Base-by-base conservation (phyloP, 1,284 basidiomycete species). In the Kwoniella shivajii region DNA sequence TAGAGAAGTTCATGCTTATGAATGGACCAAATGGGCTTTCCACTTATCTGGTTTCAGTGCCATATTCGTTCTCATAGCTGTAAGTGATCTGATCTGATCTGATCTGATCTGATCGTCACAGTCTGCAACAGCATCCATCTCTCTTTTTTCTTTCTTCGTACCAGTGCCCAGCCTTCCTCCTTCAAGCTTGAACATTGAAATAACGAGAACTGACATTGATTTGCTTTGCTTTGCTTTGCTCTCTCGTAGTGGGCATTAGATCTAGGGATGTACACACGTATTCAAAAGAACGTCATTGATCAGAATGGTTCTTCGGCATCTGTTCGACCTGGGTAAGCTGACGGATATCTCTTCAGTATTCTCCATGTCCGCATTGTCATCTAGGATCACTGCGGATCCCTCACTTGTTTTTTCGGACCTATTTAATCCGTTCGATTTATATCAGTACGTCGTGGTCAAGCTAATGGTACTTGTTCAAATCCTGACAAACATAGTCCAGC, bases 11-110 rank as follows among this genome's bases (percentile, higher is more conserved):
- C 33, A 58, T 3, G 67, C 64, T 1, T 68, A 60, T 47, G 44
- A 59, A 13, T 65, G 65, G 63, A 71, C 71, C 10, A 54, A 61
- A 11, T 62, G 47, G 53, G 57, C 62, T 11, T 69, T 60, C 44
- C 30, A 47, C 49, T 48, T 42, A 3, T 60, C 59, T 14, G 50
- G 61, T 10, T 55, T 42, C 34, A 59, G 57, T 20, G 41, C 51
- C 4, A 20, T 71, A 20, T 61, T 67, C 16, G 50, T 69, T 18
- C 39, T 66, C 22, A 58, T 71, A 27, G 57, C 63, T 20, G 69
- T 72, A 43, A 50, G 66, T 61, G 16, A 13, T 24, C 10, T 5
- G 47, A n/a, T 57, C n/a, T 16, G 31, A n/a, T 14, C 16, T 1
- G 18, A 39, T 41, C 31, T 31, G 27, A 1, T n/a, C n/a, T n/a